Conservation (phyloP, 306 rosid species). For the Sophora flavescens region DNA sequence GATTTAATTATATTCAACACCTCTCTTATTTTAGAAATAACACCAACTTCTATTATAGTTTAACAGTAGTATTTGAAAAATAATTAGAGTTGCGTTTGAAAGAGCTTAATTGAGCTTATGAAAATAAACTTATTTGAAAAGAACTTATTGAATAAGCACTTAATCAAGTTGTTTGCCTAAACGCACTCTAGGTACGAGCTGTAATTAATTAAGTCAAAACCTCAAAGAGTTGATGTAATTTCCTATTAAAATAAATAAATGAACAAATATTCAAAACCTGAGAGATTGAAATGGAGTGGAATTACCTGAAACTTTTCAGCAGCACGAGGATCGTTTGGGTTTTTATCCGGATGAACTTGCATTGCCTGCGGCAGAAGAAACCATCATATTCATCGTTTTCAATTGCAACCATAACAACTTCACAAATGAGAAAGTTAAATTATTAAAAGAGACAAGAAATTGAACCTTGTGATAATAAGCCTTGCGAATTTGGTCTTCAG, state of each 20-base stretch:
- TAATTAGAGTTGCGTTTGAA: too few relatives aligned
- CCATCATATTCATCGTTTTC: not conserved
- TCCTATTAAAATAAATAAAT: too few relatives aligned
- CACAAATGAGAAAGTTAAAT: not conserved
- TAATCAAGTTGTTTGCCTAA: too few relatives aligned
- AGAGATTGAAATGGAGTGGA: slow-evolving; percentile 34
- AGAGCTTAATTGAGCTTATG: too few relatives aligned
- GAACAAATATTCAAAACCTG: not conserved
- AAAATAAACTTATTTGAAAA: too few relatives aligned
- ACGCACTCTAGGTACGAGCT: too few relatives aligned
- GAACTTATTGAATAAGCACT: too few relatives aligned
- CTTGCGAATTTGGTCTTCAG: slow-evolving; percentile 85
- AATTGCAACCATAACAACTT: not conserved
- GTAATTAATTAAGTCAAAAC: too few relatives aligned
- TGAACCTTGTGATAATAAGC: slow-evolving; percentile 90
- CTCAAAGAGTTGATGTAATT: not conserved
- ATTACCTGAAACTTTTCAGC: slow-evolving; percentile 83
- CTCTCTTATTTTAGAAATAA: too few relatives aligned
- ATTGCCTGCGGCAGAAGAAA: slow-evolving; percentile 66
- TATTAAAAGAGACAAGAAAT: too few relatives aligned
- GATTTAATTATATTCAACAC: not conserved
- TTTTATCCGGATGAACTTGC: slow-evolving; percentile 97
- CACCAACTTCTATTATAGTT: too few relatives aligned
- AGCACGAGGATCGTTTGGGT: slow-evolving; percentile 85
- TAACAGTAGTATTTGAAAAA: too few relatives aligned